A percentile compares a stretch with the other conserved stretches of the same genome.
Conservation (phyloP, 1,139 yeast species). For the Yamadazyma taylorii region DNA sequence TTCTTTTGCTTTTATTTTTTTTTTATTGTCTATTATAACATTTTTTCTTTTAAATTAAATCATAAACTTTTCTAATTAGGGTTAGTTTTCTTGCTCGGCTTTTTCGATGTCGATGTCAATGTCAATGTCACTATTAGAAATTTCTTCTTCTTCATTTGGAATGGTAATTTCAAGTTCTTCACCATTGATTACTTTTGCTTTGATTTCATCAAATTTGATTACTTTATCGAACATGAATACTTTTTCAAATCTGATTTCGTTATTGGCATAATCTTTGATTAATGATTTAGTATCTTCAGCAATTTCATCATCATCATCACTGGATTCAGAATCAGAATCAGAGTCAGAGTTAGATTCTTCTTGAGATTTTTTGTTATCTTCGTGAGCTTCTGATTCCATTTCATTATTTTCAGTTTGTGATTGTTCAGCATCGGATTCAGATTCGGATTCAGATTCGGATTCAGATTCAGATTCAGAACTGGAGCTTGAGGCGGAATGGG, state of each 20-base stretch:
- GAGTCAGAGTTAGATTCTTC: conserved; percentile 7
- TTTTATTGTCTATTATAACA: background rate
- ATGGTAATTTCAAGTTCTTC: conserved; percentile 47
- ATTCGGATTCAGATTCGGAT: conserved; percentile 12
- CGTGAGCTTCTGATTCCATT: conserved; percentile 7
- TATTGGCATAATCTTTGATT: conserved; percentile 36
- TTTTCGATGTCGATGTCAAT: conserved; percentile 18
- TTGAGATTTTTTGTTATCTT: conserved; percentile 6
- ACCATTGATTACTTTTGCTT: conserved; percentile 38
- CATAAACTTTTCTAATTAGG: background rate
- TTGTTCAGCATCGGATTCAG: conserved; percentile 10
- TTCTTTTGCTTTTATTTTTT: conserved; percentile 2
- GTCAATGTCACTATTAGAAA: conserved; percentile 18
- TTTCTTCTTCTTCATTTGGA: conserved; percentile 36
- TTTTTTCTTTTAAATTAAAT: too few species aligned
- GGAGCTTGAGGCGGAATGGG: conserved; percentile 17
- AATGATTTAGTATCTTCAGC: conserved; percentile 43
- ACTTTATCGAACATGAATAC: conserved; percentile 46
- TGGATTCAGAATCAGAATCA: conserved; percentile 12
- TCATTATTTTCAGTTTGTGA: conserved; percentile 1
- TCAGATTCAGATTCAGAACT: conserved; percentile 16
- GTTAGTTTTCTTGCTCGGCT: background rate
- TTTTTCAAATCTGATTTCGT: conserved; percentile 47
- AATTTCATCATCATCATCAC: conserved; percentile 34
- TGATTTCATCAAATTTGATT: conserved; percentile 39